Base-by-base conservation (phyloP, 768 basidiomycete genomes). In the Stropharia rugosoannulata region DNA sequence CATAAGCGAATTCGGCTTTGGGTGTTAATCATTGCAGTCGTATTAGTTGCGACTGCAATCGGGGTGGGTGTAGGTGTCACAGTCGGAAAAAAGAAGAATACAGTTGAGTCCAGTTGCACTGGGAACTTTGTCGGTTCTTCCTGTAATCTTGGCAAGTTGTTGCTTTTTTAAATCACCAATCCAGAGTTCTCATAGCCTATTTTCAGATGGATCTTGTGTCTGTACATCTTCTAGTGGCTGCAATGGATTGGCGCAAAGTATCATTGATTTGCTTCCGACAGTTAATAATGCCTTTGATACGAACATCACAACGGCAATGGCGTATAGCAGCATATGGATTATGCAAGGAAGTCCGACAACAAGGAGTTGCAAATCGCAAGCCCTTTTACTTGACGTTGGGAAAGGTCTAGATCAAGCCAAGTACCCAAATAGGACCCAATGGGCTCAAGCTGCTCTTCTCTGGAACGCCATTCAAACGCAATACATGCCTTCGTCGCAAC, bases 161-260 rank as follows among this genome's bases (percentile, higher is more conserved):
- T 13, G 6, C 18, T 37, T 46, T 18, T 6, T 41, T 29, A 13
- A 40, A 57, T 43, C 48, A 37, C 15, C 32, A 22, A 32, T 13
- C 38, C 12, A 47, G 61, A 18, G 16, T 13, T 37, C 13, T 29
- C 13, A 55, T 29, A 15, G 40, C 18, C 35, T 59, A 62, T 42
- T 22, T 38, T 45, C n/a, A 87, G 85, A 86, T 71, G 75, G 83
- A 1, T 82, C 84, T 0, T 89, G 86, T 63, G 73, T 82, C 37
- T 87, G 86, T 60, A 80, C 81, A 11, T 77, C 81, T 1, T 67
- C 70, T n/a, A 53, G 60, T 16, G 73, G 68, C 56, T 85, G 84
- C 59, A 75, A 80, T 44, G 75, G 74, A 22, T 65, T 89, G 9
- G 85, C 86, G 0, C 75, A 80, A 63, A 77, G 71, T 53, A 64